These are phyloP conservation scores for Coelastrella sp. DNA, from an alignment of 139 green algal species.

Conservation along the genomic window DNA sequence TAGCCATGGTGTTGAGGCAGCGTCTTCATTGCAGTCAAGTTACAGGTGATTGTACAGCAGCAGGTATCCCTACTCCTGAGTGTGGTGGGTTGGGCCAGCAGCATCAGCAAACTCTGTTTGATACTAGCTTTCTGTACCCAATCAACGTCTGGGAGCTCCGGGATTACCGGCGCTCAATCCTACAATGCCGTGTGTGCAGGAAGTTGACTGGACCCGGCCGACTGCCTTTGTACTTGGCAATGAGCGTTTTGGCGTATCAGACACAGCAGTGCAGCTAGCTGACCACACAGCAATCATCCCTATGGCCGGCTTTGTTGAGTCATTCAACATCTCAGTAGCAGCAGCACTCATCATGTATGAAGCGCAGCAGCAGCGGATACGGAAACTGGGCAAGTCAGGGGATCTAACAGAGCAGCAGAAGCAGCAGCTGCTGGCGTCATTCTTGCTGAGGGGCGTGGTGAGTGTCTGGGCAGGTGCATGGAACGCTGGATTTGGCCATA, in stretches of 20 bases:
- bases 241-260: constrained; percentile 77
- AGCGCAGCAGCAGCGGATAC: constrained; percentile 55
- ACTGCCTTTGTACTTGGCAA: constrained; percentile 90
- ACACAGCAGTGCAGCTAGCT: constrained; percentile 67
- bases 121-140: no score
- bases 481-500: no score
- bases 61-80: no score
- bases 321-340: constrained; percentile 85
- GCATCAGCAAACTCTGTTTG: no score
- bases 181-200: constrained; percentile 50
- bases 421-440: constrained; percentile 56
- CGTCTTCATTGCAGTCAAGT: no score
- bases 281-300: constrained; percentile 76
- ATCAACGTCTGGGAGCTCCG: no score
- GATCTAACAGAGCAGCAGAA: constrained; percentile 60
- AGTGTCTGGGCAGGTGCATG: constrained; percentile 17
- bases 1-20: no score
- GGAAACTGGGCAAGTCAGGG: constrained; percentile 51
- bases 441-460: constrained; percentile 64
- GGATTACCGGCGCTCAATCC: no score
- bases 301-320: constrained; percentile 88
- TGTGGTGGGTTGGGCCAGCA: no score
- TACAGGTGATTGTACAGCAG: no score
- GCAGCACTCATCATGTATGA: constrained; percentile 75
- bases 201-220: constrained; percentile 83